phyloP scores from a whole-genome alignment of 441 rosid genomes.

The Croton setiger region DNA sequence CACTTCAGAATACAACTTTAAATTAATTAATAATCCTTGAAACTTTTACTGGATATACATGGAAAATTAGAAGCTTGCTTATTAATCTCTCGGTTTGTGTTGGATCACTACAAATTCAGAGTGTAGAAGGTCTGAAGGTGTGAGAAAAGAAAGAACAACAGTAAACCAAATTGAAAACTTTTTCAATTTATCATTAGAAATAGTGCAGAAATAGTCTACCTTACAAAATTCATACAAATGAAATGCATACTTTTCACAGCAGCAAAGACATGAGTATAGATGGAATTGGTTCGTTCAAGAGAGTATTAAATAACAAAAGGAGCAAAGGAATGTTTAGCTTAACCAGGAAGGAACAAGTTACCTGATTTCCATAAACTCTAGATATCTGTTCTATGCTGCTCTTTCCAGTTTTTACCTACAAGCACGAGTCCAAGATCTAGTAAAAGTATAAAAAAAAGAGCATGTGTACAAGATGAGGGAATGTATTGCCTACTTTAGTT shows the following conservation, averaged over 20 bases:
- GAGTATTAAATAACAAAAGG: background rate
- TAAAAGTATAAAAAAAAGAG: slow-evolving; percentile 17
- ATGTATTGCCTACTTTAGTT: slow-evolving; percentile 58
- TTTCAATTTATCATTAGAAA: background rate
- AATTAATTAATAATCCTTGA: background rate
- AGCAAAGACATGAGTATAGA: background rate
- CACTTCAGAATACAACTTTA: background rate
- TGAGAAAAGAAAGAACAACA: background rate
- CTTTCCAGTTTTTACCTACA: slow-evolving; percentile 77
- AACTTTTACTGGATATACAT: background rate
- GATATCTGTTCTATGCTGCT: slow-evolving; percentile 95
- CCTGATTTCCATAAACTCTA: slow-evolving; percentile 96
- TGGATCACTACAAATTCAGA: background rate
- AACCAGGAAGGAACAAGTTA: slow-evolving; percentile 26
- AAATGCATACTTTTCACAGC: background rate
- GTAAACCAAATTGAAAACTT: background rate
- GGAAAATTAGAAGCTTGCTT: background rate
- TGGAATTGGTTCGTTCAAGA: background rate
- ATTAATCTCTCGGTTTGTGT: background rate
- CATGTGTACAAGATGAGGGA: slow-evolving; percentile 7
- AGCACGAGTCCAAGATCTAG: slow-evolving; percentile 22
- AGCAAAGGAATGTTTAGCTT: background rate
- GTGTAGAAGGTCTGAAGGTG: background rate
- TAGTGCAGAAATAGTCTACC: background rate
- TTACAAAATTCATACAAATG: background rate